Evolutionary conservation across 352 stramenopile species (phyloP).

Genomic region (Globisporangium megalacanthum): DNA sequence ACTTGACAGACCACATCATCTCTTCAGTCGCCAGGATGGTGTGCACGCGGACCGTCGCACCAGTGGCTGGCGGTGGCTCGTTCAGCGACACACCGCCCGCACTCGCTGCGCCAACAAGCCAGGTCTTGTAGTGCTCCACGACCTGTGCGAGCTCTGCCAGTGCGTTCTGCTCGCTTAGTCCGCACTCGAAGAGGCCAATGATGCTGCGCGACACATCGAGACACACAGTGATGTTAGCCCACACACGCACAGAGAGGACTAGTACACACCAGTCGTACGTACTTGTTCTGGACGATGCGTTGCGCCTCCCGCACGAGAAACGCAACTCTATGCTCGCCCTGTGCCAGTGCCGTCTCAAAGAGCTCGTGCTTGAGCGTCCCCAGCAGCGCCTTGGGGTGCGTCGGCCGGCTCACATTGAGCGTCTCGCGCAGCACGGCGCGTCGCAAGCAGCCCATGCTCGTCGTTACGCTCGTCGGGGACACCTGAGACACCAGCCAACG

Average conservation of each 20-base stretch:
- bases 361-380: slow-evolving; percentile 83
- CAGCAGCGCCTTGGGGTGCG: slow-evolving; percentile 56
- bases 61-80: slow-evolving; percentile 16
- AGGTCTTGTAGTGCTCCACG: slow-evolving; percentile 46
- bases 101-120: slow-evolving; percentile 22
- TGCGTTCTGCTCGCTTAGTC: slow-evolving; percentile 48
- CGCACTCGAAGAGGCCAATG: slow-evolving; percentile 61
- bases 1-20: slow-evolving; percentile 84
- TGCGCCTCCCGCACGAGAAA: slow-evolving; percentile 37
- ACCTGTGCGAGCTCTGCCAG: slow-evolving; percentile 52
- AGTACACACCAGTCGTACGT: slow-evolving; percentile 6
- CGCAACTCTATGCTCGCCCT: slow-evolving; percentile 21
- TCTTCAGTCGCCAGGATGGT: slow-evolving; percentile 72
- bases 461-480: slow-evolving; percentile 75
- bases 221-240: neutral
- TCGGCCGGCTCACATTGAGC: slow-evolving; percentile 48
- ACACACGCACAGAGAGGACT: neutral
- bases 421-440: slow-evolving; percentile 65
- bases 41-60: slow-evolving; percentile 27
- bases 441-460: slow-evolving; percentile 67
- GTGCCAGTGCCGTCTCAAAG: slow-evolving; percentile 56
- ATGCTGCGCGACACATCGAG: slow-evolving; percentile 30
- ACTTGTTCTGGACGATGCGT: slow-evolving; percentile 58
- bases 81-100: slow-evolving; percentile 25
- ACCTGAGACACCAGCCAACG: slow-evolving; percentile 29